phyloP scores from a whole-genome alignment of 305 asterid genomes.

The Fraxinus floribunda region DNA sequence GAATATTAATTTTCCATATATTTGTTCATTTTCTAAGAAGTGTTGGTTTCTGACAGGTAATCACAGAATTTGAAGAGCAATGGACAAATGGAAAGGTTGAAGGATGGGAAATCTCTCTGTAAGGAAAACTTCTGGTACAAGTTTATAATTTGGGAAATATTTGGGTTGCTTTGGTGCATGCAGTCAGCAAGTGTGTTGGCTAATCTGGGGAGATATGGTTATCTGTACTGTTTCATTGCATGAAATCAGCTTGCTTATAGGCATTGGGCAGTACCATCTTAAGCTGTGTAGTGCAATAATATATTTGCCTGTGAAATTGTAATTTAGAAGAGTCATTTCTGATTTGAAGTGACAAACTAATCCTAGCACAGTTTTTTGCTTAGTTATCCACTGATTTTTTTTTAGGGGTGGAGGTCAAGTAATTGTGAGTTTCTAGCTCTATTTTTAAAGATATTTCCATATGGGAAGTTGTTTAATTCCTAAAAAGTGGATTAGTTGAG shows the following conservation, averaged over 20 bases:
- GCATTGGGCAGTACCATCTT: not conserved
- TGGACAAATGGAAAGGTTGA: constrained; percentile 66
- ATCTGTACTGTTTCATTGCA: not conserved
- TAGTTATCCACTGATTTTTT: not conserved
- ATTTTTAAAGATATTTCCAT: constrained; percentile 2
- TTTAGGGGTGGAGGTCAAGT: not conserved
- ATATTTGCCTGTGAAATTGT: not conserved
- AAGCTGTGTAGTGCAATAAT: not conserved
- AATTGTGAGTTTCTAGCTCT: not conserved
- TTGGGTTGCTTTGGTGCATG: not conserved
- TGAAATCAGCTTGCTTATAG: not conserved
- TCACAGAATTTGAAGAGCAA: constrained; percentile 80
- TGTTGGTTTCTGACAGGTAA: constrained; percentile 46
- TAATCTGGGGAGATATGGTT: not conserved
- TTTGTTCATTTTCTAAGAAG: not conserved
- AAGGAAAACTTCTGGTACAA: not conserved
- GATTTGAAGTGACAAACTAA: not conserved
- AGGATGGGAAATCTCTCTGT: constrained; percentile 58
- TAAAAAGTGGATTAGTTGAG: constrained; percentile 1
- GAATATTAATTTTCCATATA: not conserved
- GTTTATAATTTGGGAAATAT: not conserved
- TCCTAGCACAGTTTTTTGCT: not conserved
- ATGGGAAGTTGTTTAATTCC: not conserved
- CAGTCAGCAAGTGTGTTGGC: not conserved
- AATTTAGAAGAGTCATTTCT: not conserved